Conservation (phyloP, 805 yeast species). For the Monosporozyma yasuniensis region DNA sequence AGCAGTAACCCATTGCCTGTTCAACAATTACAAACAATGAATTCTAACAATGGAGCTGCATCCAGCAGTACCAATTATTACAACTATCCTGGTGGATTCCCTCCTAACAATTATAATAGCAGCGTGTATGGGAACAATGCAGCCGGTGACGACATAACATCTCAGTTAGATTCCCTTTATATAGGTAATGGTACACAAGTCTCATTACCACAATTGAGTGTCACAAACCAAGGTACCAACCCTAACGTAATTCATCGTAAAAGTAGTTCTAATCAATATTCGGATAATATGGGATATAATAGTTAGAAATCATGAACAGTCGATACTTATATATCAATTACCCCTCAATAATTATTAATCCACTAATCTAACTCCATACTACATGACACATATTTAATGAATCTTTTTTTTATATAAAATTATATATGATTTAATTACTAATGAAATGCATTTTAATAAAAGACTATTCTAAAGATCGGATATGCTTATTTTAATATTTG, state of each 20-base stretch:
- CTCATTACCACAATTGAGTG: constrained; percentile 26
- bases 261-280: neutral
- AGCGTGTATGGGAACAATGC: neutral
- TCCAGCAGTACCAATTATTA: constrained; percentile 11
- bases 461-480: too few species aligned
- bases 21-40: neutral
- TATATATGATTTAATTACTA: neutral
- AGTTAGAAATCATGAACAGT: neutral
- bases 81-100: constrained; percentile 29
- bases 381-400: neutral
- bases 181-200: constrained; percentile 24
- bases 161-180: constrained; percentile 25
- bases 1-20: neutral
- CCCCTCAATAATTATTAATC: neutral
- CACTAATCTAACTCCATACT: neutral
- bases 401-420: neutral
- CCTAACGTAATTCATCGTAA: constrained; percentile 2
- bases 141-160: constrained; percentile 19
- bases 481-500: too few species aligned
- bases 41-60: constrained; percentile 4
- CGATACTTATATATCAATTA: too few species aligned
- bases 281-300: neutral
- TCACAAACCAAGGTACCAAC: constrained; percentile 16
- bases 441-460: neutral
- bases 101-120: constrained; percentile 13